Evolutionary conservation across 345 rosid genomes (phyloP).

Genomic region (Viola odorata): DNA sequence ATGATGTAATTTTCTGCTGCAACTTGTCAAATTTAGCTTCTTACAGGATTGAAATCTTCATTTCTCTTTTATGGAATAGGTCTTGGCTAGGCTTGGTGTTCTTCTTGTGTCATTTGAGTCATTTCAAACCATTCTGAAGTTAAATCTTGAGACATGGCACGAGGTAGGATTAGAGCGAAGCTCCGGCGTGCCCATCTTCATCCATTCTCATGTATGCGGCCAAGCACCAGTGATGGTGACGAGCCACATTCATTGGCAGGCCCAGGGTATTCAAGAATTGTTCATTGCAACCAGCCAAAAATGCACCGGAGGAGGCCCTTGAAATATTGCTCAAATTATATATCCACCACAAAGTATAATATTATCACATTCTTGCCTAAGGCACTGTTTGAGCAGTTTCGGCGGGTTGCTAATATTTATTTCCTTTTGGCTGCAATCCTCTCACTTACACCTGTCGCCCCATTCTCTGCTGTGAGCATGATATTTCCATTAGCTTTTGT

Average conservation of each 20-base stretch:
- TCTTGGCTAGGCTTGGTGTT: conserved; percentile 13
- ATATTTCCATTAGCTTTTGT: conserved; percentile 84
- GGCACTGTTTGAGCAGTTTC: conserved; percentile 86
- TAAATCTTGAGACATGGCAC: conserved; percentile 49
- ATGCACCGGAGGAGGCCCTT: conserved; percentile 67
- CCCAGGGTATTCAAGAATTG: conserved; percentile 62
- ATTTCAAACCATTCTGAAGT: conserved; percentile 8
- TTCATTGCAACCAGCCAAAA: conserved; percentile 75
- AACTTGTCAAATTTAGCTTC: conserved; percentile 7
- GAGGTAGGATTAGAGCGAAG: conserved; percentile 82
- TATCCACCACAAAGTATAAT: conserved; percentile 85
- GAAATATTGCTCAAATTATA: conserved; percentile 69
- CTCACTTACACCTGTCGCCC: conserved; percentile 72
- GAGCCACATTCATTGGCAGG: conserved; percentile 56
- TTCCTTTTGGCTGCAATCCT: conserved; percentile 77
- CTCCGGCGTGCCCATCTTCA: conserved; percentile 67
- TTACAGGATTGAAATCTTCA: conserved; percentile 6
- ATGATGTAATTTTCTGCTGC: conserved; percentile 3
- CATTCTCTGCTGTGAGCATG: conserved; percentile 84
- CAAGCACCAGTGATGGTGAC: conserved; percentile 32
- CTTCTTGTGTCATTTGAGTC: conserved; percentile 15
- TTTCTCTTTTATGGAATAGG: conserved; percentile 21
- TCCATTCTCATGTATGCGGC: conserved; percentile 72
- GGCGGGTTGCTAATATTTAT: conserved; percentile 89
- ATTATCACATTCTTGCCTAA: conserved; percentile 71